phyloP scores from a whole-genome alignment of 176 grass and related monocot genomes.

The Sorghum bicolor region DNA sequence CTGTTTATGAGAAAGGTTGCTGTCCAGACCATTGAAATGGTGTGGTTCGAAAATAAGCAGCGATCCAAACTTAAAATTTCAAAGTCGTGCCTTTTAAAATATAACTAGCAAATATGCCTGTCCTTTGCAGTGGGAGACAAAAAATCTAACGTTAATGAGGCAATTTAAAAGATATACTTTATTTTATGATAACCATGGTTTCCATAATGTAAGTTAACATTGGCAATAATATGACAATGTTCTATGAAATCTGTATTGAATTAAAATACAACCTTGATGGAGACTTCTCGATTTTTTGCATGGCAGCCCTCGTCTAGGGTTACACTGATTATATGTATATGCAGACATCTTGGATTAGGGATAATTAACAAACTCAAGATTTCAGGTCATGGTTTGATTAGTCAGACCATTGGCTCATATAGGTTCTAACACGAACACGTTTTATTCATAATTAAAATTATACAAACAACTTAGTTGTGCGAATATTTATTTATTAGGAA shows the following conservation, averaged over 20 bases:
- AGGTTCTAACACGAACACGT: background rate
- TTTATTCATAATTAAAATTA: background rate
- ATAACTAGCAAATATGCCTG: background rate
- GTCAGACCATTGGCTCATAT: background rate
- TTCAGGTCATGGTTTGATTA: background rate
- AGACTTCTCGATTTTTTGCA: too few species aligned
- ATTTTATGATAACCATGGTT: background rate
- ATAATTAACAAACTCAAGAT: background rate
- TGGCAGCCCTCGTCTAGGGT: too few species aligned
- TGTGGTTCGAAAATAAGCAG: background rate
- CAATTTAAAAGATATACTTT: background rate
- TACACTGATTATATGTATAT: too few species aligned
- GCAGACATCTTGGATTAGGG: background rate
- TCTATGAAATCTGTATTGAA: background rate
- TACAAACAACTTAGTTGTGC: background rate
- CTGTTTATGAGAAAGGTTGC: background rate
- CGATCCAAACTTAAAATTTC: background rate
- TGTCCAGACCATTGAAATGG: background rate
- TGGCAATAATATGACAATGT: background rate
- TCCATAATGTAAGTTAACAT: background rate
- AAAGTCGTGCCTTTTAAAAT: background rate
- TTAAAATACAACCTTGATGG: background rate
- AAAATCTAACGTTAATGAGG: background rate
- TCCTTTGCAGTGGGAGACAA: background rate
- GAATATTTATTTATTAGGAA: background rate